These are phyloP conservation scores for Periconia macrospinosa DNA, from an alignment of 2,329 filamentous ascomycete species.

Conservation along the genomic window DNA sequence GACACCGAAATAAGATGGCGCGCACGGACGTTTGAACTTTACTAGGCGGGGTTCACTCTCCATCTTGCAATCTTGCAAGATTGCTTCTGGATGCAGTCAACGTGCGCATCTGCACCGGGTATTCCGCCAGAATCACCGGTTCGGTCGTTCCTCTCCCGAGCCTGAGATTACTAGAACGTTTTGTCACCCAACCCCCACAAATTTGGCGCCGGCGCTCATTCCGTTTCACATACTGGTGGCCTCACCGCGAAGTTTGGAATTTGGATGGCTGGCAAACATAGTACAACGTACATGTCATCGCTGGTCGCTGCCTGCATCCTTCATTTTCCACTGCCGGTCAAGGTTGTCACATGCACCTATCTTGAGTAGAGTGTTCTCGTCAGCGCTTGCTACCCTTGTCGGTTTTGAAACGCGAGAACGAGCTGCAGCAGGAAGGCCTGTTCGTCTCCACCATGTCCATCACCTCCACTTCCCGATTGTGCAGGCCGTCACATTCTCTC, in stretches of 20 bases:
- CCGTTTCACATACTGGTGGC: not conserved
- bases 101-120: slow-evolving; percentile 1
- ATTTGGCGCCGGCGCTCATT: slow-evolving; percentile 10
- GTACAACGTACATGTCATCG: slow-evolving; percentile 2
- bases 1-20: slow-evolving; percentile 20
- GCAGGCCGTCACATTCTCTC: not conserved
- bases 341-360: slow-evolving; percentile 11
- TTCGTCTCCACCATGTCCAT: not conserved
- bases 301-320: slow-evolving; percentile 10
- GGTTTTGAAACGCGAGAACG: slow-evolving; percentile 12
- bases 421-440: slow-evolving; percentile 8
- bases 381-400: slow-evolving; percentile 11
- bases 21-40: slow-evolving; percentile 28
- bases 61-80: slow-evolving; percentile 37
- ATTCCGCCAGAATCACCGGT: slow-evolving; percentile 10
- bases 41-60: not conserved
- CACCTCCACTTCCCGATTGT: not conserved
- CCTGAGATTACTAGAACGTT: slow-evolving; percentile 10
- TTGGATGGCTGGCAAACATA: slow-evolving; percentile 19
- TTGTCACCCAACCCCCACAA: not conserved
- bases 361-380: slow-evolving; percentile 20
- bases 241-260: not conserved
- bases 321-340: slow-evolving; percentile 20
- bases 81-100: slow-evolving; percentile 30
- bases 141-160: slow-evolving; percentile 11